These are phyloP conservation scores for Exophiala lecanii-corni DNA, from an alignment of 2,329 filamentous ascomycete genomes.

Conservation along the genomic window DNA sequence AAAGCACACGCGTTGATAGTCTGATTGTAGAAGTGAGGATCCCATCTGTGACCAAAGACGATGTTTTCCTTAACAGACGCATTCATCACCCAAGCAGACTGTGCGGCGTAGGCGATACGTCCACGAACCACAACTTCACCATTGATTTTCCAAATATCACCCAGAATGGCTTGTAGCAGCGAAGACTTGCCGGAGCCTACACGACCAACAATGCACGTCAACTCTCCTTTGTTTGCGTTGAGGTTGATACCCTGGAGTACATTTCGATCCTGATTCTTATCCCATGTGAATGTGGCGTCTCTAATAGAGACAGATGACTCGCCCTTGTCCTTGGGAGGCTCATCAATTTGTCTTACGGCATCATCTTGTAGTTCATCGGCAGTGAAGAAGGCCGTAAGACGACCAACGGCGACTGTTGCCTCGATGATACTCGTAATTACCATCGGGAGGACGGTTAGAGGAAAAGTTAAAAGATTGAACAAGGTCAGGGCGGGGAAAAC, in stretches of 20 bases:
- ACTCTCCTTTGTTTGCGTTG: conserved; percentile 83
- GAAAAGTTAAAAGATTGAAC: conserved; percentile 95
- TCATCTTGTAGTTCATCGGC: conserved; percentile 88
- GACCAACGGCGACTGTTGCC: conserved; percentile 83
- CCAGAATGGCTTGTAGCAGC: conserved; percentile 79
- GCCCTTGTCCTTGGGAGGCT: conserved; percentile 67
- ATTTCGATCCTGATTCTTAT: conserved; percentile 66
- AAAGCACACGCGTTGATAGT: conserved; percentile 90
- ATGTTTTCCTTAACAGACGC: conserved; percentile 97
- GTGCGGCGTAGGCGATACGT: conserved; percentile 82
- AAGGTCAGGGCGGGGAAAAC: conserved; percentile 90
- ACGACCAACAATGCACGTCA: conserved; percentile 86
- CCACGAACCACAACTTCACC: conserved; percentile 81
- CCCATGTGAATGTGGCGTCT: conserved; percentile 91
- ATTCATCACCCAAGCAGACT: conserved; percentile 96
- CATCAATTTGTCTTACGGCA: conserved; percentile 63
- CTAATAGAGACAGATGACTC: conserved; percentile 82
- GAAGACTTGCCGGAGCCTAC: conserved; percentile 97
- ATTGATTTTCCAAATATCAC: conserved; percentile 84
- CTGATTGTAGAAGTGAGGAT: conserved; percentile 88
- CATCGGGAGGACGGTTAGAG: conserved; percentile 90
- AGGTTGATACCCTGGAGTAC: conserved; percentile 81
- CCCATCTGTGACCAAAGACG: conserved; percentile 89
- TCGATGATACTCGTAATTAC: conserved; percentile 96
- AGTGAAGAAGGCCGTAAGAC: conserved; percentile 76